Conservation (phyloP, 768 basidiomycete species). For the Lentinula guzmanii region DNA sequence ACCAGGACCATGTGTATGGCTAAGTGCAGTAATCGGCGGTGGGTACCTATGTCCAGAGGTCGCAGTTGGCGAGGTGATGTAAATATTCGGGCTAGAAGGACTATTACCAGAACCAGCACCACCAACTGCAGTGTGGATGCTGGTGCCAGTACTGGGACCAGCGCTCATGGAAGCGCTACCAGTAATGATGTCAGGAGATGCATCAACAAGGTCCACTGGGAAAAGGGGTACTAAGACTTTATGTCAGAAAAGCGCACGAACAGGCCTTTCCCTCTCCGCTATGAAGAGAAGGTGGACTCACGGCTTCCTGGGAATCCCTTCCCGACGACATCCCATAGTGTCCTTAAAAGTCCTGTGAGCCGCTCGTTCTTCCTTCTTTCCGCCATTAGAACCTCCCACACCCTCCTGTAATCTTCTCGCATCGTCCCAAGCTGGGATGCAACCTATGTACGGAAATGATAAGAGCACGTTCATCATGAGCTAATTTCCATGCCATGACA, state of each 20-base stretch:
- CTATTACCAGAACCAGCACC: slow-evolving; percentile 18
- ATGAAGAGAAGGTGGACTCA: slow-evolving; percentile 24
- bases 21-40: slow-evolving; percentile 27
- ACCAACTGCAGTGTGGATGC: background rate
- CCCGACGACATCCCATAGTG: slow-evolving; percentile 57
- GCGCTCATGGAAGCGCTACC: background rate
- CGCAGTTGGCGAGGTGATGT: slow-evolving; percentile 58
- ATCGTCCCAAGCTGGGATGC: slow-evolving; percentile 62
- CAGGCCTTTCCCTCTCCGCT: background rate
- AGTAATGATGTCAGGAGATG: background rate
- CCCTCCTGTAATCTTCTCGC: slow-evolving; percentile 64
- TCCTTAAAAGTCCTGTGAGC: slow-evolving; percentile 50
- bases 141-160: background rate
- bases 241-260: background rate
- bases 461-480: background rate
- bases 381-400: slow-evolving; percentile 47
- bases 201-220: slow-evolving; percentile 50
- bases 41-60: slow-evolving; percentile 31
- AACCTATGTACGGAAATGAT: slow-evolving; percentile 28
- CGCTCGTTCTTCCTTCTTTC: slow-evolving; percentile 61
- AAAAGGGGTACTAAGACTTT: slow-evolving; percentile 34
- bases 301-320: slow-evolving; percentile 50
- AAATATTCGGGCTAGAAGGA: slow-evolving; percentile 55
- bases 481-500: background rate
- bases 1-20: background rate